Base-by-base conservation (phyloP, 176 grass and related monocot species). In the Guadua angustifolia region DNA sequence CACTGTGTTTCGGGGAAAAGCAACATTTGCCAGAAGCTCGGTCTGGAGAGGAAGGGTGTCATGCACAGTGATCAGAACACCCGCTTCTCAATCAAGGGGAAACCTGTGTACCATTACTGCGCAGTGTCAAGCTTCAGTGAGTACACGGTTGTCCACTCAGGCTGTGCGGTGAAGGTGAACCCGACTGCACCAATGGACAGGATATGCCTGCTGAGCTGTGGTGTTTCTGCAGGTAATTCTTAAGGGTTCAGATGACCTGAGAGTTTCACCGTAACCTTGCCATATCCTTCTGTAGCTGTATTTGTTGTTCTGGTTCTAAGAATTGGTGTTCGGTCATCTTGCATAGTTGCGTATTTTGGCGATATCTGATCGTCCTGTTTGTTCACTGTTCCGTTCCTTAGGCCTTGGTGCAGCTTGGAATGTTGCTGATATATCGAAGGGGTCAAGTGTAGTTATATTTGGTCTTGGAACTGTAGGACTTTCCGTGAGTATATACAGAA, bases 91-190 rank as follows among this genome's bases (percentile, higher is more conserved):
- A 65, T 92, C 62, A 86, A 89, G 57, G 92, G 95, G 66, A 85
- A 82, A 68, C 87, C 93, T 4, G 82, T 81, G 55, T 98, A 90
- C 65, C 91, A 98, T 70, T 98, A 98, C 46, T 95, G 91, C 55
- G 92, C 95, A 15, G 95, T 98, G 32, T 98, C 95, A 22, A 98
- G 95, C 87, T 98, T 95, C 73, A 95, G 93, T n/a, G 95, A 98
- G 79, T 98, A 98, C 82, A 85, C 87, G 8, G 91, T 98, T 52
- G 95, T 98, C 21, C 90, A 98, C 66, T 94, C 91, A 0, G 93
- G 91, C 25, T 92, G 95, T 74, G 95, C 87, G 10, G 93, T 98
- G 60, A 98, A 95, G 83, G 87, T 98, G 36, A 83, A 63, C 69
- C 67, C 75, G 6, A 70, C 59, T 32, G 88, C 89, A 71, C 85